Base-by-base conservation (phyloP, 768 basidiomycete genomes). In the Botryobasidium botryosum region DNA sequence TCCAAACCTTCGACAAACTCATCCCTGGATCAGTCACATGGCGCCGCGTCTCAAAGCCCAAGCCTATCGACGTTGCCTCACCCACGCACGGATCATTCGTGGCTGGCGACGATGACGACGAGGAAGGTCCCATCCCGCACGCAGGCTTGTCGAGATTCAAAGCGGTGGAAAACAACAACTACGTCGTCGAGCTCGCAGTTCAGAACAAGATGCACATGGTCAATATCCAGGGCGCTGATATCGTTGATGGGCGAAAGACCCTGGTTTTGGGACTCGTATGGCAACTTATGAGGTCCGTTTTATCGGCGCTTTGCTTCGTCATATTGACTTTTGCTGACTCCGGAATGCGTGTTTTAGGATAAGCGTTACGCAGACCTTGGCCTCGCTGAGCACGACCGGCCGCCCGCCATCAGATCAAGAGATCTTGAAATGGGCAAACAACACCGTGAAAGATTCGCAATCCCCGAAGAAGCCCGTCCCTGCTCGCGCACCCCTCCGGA, bases 121-220 rank as follows among this genome's bases (percentile, higher is more conserved):
- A 77, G 47, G 82, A 82, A 57, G 42, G 47, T 1, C 56, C 56
- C 1, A 40, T 43, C 35, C 46, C 47, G 28, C 48, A 41, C 35
- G 24, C 47, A 45, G 48, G 59, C 51, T 68, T 99, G 17, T 91
- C 91, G 32, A 71, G 87, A 43, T 99, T 97, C 72, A 99, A 99
- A 68, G 79, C 79, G 26, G 88, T 99, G 23, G 94, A 99, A 65
- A 97, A 99, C 63, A 94, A 87, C 35, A 99, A 97, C 61, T 97
- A 99, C 55, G 78, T 67, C 6, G 80, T 97, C 35, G 94, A 97
- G 36, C 77, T 99, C 13, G 91, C 76, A 3, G 86, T 79, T 60
- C 79, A 86, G 61, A 91, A 84, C 56, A 78, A 81, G 36, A 84
- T 99, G 84, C 86, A 84, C 58, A 65, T 99, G 50, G 90, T 99